Evolutionary conservation across 1,284 basidiomycete species (phyloP).

Genomic region (Cryptococcus deneoformans): DNA sequence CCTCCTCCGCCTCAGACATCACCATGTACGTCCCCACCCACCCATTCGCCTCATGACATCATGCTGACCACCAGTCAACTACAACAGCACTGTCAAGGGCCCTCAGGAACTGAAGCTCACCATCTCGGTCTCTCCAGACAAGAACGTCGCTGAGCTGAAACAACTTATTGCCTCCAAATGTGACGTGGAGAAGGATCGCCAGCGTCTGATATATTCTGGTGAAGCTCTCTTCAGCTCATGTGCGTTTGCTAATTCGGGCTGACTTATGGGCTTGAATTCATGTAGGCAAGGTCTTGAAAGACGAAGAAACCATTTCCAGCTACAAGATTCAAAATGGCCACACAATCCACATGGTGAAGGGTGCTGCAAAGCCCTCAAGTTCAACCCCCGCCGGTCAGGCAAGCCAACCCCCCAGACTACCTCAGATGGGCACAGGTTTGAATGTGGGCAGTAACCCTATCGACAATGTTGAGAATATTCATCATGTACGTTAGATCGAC

Average conservation of each 20-base stretch:
- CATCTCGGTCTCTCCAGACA: constrained; percentile 66
- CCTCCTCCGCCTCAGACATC: constrained; percentile 3
- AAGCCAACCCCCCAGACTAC: constrained; percentile 54
- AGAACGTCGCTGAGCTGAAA: constrained; percentile 79
- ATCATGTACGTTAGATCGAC: constrained; percentile 30
- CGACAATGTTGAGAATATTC: constrained; percentile 53
- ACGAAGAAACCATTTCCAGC: constrained; percentile 72
- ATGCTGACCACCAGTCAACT: too few relatives aligned
- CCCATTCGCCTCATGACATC: background rate
- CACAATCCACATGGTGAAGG: constrained; percentile 93
- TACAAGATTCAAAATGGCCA: constrained; percentile 85
- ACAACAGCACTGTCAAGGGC: constrained; percentile 54
- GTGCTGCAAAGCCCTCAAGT: constrained; percentile 59
- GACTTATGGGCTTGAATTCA: background rate
- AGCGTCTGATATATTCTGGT: constrained; percentile 86
- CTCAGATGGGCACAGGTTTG: constrained; percentile 77
- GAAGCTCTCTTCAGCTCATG: constrained; percentile 25
- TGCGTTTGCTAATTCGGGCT: background rate
- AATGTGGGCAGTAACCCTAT: constrained; percentile 57
- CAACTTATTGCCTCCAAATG: constrained; percentile 75
- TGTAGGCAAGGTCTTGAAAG: constrained; percentile 57
- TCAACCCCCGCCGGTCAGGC: constrained; percentile 14
- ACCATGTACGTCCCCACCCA: constrained; percentile 11
- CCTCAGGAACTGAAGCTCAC: constrained; percentile 87
- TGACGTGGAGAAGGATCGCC: constrained; percentile 78